These are phyloP conservation scores for Rhizophora apiculata DNA, from an alignment of 345 rosid genomes.

Conservation along the genomic window DNA sequence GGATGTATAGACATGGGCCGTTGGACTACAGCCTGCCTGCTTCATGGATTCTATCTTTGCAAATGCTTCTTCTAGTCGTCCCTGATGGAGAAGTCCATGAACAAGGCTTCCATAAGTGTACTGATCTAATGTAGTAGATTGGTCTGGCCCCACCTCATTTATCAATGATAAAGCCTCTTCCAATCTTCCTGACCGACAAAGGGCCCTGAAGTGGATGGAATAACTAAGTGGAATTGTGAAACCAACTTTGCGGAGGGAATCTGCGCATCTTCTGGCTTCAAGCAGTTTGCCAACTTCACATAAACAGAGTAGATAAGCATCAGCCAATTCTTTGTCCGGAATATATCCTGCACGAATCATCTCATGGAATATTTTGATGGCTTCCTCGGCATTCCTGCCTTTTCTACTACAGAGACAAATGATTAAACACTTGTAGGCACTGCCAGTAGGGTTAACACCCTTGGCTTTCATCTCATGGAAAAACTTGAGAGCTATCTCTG, in stretches of 20 bases:
- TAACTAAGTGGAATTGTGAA: constrained; percentile 46
- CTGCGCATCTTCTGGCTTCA: constrained; percentile 53
- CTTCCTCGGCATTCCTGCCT: constrained; percentile 66
- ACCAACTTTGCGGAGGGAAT: constrained; percentile 50
- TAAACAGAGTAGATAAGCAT: constrained; percentile 57
- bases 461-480: constrained; percentile 69
- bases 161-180: constrained; percentile 57
- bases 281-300: constrained; percentile 48
- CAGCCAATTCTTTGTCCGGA: constrained; percentile 66
- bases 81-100: constrained; percentile 54
- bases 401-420: constrained; percentile 65
- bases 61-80: constrained; percentile 54
- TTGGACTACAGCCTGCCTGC: constrained; percentile 46
- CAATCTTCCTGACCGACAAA: constrained; percentile 63
- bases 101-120: constrained; percentile 63
- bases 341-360: constrained; percentile 49
- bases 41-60: constrained; percentile 65
- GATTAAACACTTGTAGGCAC: constrained; percentile 70
- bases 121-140: constrained; percentile 39
- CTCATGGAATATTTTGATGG: constrained; percentile 53
- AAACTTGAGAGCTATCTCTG: constrained; percentile 59
- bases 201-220: constrained; percentile 65
- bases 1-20: constrained; percentile 72
- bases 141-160: constrained; percentile 36
- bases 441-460: constrained; percentile 41